Base-by-base conservation (phyloP, 495 filamentous ascomycete genomes). In the Xylaria castorea region DNA sequence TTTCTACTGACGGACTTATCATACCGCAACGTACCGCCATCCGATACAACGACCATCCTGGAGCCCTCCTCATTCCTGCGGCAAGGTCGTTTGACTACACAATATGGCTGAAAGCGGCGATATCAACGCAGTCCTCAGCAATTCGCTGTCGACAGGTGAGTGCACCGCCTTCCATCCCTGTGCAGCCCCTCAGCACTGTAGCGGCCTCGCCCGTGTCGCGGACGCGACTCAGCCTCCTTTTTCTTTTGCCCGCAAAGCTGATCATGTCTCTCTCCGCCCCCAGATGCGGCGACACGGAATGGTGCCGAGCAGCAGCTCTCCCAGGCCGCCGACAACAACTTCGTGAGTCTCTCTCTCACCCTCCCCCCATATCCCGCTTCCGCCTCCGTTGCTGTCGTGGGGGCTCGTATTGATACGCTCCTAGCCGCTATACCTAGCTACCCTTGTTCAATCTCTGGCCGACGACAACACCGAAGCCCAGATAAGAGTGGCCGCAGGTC, bases 301-400 rank as follows among this genome's bases (percentile, higher is more conserved):
- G 91, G 89, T 82, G 94, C 96, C 75, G 97, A 98, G 85, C 91
- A 94, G 81, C 96, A 98, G 85, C 92, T 99, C 76, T 89, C 88
- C 72, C 93, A 95, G 78, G 96, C 97, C 75, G 93, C 94, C 68
- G 94, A 95, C 80, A 91, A 89, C 73, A 95, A 98, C 83, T 98
- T 98, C 82, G 96, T 99, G 90, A 80, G 95, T 90, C 68, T 60
- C 78, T 78, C 74, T 38, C 58, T 9, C 20, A 14, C 11, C 38
- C 9, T 42, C 58, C 34, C 18, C 50, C 61, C 53, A 27, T 12
- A 3, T 66, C 32, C 67, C 42, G 14, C 25, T 27, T 46, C 60
- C 77, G 62, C 75, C 81, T 79, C 69, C 76, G 60, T 36, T 38
- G 67, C 36, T 20, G 36, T 61, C 34, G 34, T 67, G 42, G 7